Evolutionary conservation across 257 asterid genomes (phyloP), one percentile per base, ranked within the genome.

Genomic region (Leptodermis oblonga): DNA sequence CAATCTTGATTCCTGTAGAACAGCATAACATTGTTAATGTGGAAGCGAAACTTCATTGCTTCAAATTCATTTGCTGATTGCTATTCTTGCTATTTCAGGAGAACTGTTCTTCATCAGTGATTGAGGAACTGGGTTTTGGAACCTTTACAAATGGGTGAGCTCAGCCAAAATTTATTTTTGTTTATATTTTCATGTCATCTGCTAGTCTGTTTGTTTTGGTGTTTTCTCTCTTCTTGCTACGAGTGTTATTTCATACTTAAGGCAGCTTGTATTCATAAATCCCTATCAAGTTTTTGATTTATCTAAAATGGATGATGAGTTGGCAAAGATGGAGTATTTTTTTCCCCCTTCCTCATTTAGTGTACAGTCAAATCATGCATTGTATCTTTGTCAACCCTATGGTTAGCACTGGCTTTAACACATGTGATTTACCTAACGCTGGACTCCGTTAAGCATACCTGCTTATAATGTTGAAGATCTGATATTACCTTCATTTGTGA

Each of bases 101-200:
- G 97, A 93, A 74, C 89, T 90, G 73, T 93, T 76, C 86, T 93
- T 90, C 80, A 78, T 93, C 69, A 93, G 90, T 70, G 99, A 93
- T 78, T 83, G 99, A 72, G 81, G 79, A 55, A 83, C 78, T 76
- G 99, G 99, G 69, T 93, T 90, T 74, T 93, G 99, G 99, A 93
- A 93, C 79, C 87, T 93, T 84, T 80, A 86, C 87, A 86, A 71
- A 90, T 93, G 99, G 99, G 99, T 90, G 82, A 73, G 75, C 56
- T 72, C 73, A 43, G 78, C 18, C 43, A 25, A 59, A 34, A 10
- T 34, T 25, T 17, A 26, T 28, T 2, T 12, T n/a, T 18, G 3
- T 20, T 14, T 33, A 34, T 39, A 1, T 28, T 53, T 56, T 30
- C 22, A 23, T 56, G 46, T 37, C 37, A n/a, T n/a, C n/a, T n/a